These are phyloP conservation scores for Blastobotrys persicus DNA, from an alignment of 1,139 yeast species.

Conservation along the genomic window DNA sequence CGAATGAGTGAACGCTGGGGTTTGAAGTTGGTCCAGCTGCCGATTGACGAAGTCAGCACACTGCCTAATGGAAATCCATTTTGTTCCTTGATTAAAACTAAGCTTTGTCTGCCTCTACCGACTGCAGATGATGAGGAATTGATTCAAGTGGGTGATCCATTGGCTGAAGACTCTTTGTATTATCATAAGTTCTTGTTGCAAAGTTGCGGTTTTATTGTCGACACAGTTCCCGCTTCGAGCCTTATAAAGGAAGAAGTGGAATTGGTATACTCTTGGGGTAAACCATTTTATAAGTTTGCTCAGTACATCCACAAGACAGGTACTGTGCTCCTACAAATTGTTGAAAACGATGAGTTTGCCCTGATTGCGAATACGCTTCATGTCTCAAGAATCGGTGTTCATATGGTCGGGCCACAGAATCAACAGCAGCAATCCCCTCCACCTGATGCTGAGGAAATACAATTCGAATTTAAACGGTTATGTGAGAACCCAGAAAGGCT, in stretches of 20 bases:
- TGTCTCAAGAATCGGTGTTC: constrained; percentile 30
- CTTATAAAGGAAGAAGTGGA: constrained; percentile 40
- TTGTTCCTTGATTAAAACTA: constrained; percentile 70
- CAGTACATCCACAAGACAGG: constrained; percentile 92
- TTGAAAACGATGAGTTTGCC: constrained; percentile 76
- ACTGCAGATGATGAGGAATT: not conserved
- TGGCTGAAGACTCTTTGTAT: constrained; percentile 51
- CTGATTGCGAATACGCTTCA: constrained; percentile 43
- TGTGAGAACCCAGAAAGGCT: constrained; percentile 55
- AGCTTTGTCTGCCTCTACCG: constrained; percentile 6
- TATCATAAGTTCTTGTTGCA: constrained; percentile 64
- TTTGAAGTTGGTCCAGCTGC: constrained; percentile 81
- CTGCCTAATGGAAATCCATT: constrained; percentile 80
- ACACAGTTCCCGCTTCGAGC: constrained; percentile 59
- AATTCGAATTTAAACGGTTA: constrained; percentile 62
- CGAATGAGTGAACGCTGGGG: constrained; percentile 86
- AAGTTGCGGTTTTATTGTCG: constrained; percentile 71
- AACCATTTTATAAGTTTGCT: constrained; percentile 73
- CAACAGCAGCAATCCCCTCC: constrained; percentile 10
- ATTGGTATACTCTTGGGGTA: constrained; percentile 85
- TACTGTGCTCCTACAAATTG: constrained; percentile 80
- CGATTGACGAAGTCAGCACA: constrained; percentile 81
- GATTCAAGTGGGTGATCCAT: constrained; percentile 24
- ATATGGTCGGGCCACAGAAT: constrained; percentile 12
- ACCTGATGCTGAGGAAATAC: constrained; percentile 55